phyloP scores from a whole-genome alignment of 495 filamentous ascomycete species.

The Trichoderma virens region DNA sequence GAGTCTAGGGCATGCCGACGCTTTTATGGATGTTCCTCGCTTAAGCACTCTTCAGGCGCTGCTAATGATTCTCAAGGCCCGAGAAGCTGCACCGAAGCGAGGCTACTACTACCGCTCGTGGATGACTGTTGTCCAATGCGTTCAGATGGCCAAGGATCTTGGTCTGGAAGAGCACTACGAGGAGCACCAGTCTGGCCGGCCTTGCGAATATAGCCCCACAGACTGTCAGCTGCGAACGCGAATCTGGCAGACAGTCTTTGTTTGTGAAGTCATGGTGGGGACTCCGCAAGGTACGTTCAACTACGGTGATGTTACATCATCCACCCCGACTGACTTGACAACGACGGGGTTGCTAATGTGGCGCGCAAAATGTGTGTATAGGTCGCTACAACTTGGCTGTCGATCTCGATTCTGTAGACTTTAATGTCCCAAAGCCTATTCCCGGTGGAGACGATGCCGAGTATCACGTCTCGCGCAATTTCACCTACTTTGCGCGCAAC shows the following conservation, averaged over 20 bases:
- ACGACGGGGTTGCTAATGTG: background rate
- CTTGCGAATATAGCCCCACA: slow-evolving; percentile 57
- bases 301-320: background rate
- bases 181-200: slow-evolving; percentile 60
- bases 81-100: slow-evolving; percentile 82
- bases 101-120: slow-evolving; percentile 97
- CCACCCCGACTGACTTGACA: slow-evolving; percentile 9
- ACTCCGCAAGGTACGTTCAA: slow-evolving; percentile 72
- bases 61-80: slow-evolving; percentile 80
- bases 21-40: slow-evolving; percentile 90
- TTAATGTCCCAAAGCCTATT: slow-evolving; percentile 54
- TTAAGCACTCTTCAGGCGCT: slow-evolving; percentile 91
- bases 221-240: slow-evolving; percentile 81
- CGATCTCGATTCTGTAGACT: slow-evolving; percentile 68
- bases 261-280: slow-evolving; percentile 88
- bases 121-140: slow-evolving; percentile 90
- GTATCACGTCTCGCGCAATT: slow-evolving; percentile 70
- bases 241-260: slow-evolving; percentile 85
- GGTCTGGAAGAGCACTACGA: slow-evolving; percentile 83
- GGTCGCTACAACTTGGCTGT: slow-evolving; percentile 79
- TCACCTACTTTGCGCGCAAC: slow-evolving; percentile 67
- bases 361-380: slow-evolving; percentile 23
- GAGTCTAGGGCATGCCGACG: slow-evolving; percentile 74
- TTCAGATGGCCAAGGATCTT: slow-evolving; percentile 89
- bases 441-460: slow-evolving; percentile 70